Evolutionary conservation across 2,329 filamentous ascomycete genomes (phyloP), one percentile per base, ranked within the genome.

Genomic region (Sarocladiaceae sp.): DNA sequence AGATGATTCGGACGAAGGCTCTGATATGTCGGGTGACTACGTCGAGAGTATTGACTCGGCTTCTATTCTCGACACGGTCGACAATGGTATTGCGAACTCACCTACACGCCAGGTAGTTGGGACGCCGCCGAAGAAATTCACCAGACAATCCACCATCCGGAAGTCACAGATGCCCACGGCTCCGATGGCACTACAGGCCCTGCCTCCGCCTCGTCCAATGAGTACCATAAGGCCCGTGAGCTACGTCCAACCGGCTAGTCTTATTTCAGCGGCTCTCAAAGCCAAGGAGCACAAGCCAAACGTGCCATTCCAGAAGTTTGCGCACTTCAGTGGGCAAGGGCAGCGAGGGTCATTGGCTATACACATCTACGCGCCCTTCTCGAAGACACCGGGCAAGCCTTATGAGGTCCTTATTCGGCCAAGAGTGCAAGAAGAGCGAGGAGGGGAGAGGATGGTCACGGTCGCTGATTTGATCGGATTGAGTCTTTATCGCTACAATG

Each of bases 401-500:
- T 81, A 85, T 44, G 86, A 92, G 62, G 82, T 93, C 3, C 78
- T 88, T 15, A 84, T 93, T 46, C 77, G 85, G 22, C 81, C 84
- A 46, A 82, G 79, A 33, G 80, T 88, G 15, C 85, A 89, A 58
- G 81, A 87, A 54, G 85, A 84, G 20, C 80, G 87, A 53, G 76
- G 78, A 29, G 65, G 63, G 6, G 79, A 84, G 56, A 73, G 82
- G 20, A 76, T 80, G 2, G 86, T 90, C 18, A 86, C 83, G 0
- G 88, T 94, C 13, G 82, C 84, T 1, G 89, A 95, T 60, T 78
- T 91, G n/a, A 91, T 95, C 57, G 90, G 89, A 0, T 77, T 93
- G 55, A 85, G 85, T 56, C 69, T 95, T 12, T 92, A 87, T 76
- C 78, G 86, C 56, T 94, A 93, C 64, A 82, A 83, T 46, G 86